Evolutionary conservation across 106 monocot species (phyloP), one percentile per base, ranked within the genome.

Genomic region (Vanilla planifolia): DNA sequence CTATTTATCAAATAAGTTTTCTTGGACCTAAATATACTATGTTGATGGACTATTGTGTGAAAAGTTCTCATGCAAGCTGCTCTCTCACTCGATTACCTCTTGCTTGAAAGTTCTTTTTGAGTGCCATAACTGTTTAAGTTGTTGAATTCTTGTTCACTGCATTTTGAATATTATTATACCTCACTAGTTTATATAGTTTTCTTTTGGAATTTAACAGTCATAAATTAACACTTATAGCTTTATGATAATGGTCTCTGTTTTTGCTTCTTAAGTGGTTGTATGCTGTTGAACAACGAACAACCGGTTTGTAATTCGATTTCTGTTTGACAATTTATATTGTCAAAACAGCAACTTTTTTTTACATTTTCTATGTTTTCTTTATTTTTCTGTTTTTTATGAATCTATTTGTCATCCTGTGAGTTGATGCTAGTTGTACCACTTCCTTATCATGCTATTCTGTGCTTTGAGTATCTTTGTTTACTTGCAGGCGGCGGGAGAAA

Each of bases 401-500:
- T 0, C 15, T 32, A 25, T 17, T 17, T n/a, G 28, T 55, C 17
- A 5, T 55, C 19, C 33, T 51, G 51, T 11, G 23, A 26, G 33
- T 55, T 33, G 29, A 30, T 55, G 5, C 37, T 37, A 10, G 37
- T 10, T 37, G 0, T 37, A 6, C 10, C n/a, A 16, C 26, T 51
- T 8, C 3, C 28, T 55, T 55, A n/a, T 55, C 6, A 5, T 5
- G 6, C 16, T 30, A 16, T 55, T 7, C 32, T 32, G 17, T 55
- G 33, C 14, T 55, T 33, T 33, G 17, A n/a, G n/a, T 55, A 16
- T n/a, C 17, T 32, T 16, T 33, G 25, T 36, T 57, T 17, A 33
- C 57, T 33, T 72, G 62, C 73, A 93, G 89, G 55, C 85, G 83
- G 8, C 80, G 60, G 59, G 80, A 80, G 8, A 84, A 79, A 72